phyloP scores from a whole-genome alignment of 2,329 filamentous ascomycete species.

The Dactylellina sp. region DNA sequence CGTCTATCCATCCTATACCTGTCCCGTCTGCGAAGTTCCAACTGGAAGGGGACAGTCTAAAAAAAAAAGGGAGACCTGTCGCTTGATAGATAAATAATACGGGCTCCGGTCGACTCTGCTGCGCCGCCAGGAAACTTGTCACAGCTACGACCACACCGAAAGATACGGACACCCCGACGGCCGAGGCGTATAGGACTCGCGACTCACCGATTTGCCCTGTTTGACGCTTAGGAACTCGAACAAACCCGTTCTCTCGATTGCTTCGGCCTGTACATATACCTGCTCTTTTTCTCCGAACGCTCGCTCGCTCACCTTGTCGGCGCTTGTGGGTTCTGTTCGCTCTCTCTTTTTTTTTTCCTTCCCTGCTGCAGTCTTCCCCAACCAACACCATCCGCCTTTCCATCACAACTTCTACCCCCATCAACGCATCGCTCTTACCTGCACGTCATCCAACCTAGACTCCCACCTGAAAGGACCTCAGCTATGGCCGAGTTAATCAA shows the following conservation, averaged over 20 bases:
- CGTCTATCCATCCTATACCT: conserved; percentile 11
- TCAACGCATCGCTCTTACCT: conserved; percentile 19
- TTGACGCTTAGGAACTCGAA: background rate
- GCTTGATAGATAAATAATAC: background rate
- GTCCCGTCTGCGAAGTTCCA: no score
- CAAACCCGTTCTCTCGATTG: background rate
- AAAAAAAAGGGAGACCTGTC: conserved; percentile 1
- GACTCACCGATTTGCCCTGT: background rate
- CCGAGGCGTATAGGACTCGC: conserved; percentile 6
- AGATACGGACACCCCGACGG: background rate
- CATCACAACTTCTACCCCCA: conserved; percentile 17
- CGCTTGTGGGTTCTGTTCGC: conserved; percentile 5
- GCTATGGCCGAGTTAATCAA: conserved; percentile 46
- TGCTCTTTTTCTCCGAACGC: background rate
- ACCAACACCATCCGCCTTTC: conserved; percentile 18
- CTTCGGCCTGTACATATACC: background rate
- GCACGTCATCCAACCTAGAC: conserved; percentile 10
- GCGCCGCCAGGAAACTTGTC: background rate
- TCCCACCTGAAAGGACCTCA: conserved; percentile 10
- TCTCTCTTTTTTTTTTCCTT: background rate
- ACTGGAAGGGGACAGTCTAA: no score
- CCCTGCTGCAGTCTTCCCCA: no score
- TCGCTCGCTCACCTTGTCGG: conserved; percentile 8
- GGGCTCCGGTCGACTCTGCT: conserved; percentile 4
- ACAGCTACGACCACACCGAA: background rate